Evolutionary conservation across 2,329 filamentous ascomycete genomes (phyloP), one percentile per base, ranked within the genome.

Genomic region (Trichoderma atroviride): DNA sequence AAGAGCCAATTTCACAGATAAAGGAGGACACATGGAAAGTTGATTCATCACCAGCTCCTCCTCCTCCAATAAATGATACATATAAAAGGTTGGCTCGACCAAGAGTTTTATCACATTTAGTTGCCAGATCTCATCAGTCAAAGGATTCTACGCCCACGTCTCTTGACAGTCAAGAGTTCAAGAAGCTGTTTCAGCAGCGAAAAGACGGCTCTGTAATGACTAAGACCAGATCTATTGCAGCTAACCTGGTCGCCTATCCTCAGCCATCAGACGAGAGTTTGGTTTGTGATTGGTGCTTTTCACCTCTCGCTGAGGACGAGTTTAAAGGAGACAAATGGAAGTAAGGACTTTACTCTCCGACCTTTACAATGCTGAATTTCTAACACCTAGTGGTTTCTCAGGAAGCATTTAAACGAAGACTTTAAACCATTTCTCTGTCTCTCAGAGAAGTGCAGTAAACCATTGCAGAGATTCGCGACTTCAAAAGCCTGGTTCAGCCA

Each of bases 361-460:
- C 24, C 3, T 5, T 3, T 5, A 35, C 0, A n/a, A 7, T 31
- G 5, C 2, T 0, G 4, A 3, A 4, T 2, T 22, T 16, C 31
- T 53, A 9, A 2, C 27, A 2, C 27, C 9, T 14, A 2, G 3
- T 60, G 7, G 13, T 19, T 1, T 6, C 27, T 29, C n/a, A 63
- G 60, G 7, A 53, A 55, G 11, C 60, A 63, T 53, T 13, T 63
- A 1, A 55, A 63, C 2, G 47, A 37, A 3, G 47, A 63, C 14
- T 55, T 63, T 14, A 53, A 55, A 10, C 60, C 60, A 13, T 63
- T 53, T 4, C 2, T 53, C 14, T 63, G 60, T 29, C 65, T 71
- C 11, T 71, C 70, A 1, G 70, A 71, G 9, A 69, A 70, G 7
- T 71, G 70, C 13, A 67, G 63, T 19, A 24, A 59, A 24, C 37